Evolutionary conservation across 108 stramenopile genomes (phyloP), one percentile per base, ranked within the genome.

Genomic region (Nitzschia sp.): DNA sequence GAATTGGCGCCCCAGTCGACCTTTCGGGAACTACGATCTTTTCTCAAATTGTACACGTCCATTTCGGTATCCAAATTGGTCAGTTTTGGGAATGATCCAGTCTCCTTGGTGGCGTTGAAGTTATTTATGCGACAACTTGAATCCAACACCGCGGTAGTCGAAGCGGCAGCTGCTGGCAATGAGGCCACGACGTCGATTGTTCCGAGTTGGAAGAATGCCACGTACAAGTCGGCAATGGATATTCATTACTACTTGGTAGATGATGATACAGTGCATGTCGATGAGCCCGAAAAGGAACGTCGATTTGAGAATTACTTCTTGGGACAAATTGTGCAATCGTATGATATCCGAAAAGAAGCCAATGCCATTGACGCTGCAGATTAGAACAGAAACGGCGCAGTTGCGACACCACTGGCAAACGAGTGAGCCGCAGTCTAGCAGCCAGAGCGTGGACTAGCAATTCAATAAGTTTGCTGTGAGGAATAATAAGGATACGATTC

Each of bases 31-130:
- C 79, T 98, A 73, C 75, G 96, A 46, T 92, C 91, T n/a, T 99
- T 96, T 86, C 82, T 99, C 80, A 92, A 91, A 48, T 83, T 99
- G 13, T 99, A 99, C 82, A 96, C 97, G 11, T 92, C 95, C 61
- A 95, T 99, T 57, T 81, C 74, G 9, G 74, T 96, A 15, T 84
- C 80, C 25, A 99, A 99, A 72, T 77, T 99, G 30, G 90, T 92
- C 6, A 59, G 78, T 18, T 98, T 97, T 79, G 87, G 88, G 59
- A 89, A 90, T 69, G 76, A 94, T 42, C 74, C 74, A 78, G 78
- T 19, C 63, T 83, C 46, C 49, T 56, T 95, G 18, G 28, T 83
- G 18, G 75, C 82, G n/a, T 81, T 85, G 64, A 95, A 95, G 67
- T 80, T 85, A 57, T 86, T 88, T 71, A 85, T 83, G 78, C 68